Base-by-base conservation (phyloP, 495 filamentous ascomycete species). In the Tuber brumale region DNA sequence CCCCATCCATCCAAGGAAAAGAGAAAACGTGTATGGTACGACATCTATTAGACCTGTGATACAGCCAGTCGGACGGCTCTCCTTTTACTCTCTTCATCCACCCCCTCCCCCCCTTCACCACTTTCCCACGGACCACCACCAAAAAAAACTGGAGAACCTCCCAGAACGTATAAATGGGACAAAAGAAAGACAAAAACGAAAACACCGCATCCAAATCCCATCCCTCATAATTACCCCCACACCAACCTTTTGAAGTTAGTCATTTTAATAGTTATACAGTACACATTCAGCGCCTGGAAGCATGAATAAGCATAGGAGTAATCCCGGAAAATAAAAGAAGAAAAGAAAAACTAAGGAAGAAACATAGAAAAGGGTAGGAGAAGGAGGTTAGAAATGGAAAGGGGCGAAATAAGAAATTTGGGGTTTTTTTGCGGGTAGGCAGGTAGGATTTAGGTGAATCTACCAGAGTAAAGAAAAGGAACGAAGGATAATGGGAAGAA, bases 31-130 rank as follows among this genome's bases (percentile, higher is more conserved):
- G 31, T 66, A 66, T 66, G 57, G 14, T 31, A 66, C 57, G 57
- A 66, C 57, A 66, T 66, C 57, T 66, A 66, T 66, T 66, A 35
- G 18, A 66, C 57, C 57, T 66, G 57, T 35, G 27, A 66, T 66
- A 66, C 57, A 66, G 27, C 57, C 57, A 35, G 5, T 27, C 48
- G 14, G 48, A n/a, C 48, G 6, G 9, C 48, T 8, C 48, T 3
- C 57, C 16, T 27, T 14, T 8, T 66, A 66, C 57, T 66, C 27
- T 14, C 14, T 31, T 18, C 57, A 35, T 18, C 27, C 57, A 35
- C 19, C 44, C 44, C 1, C 10, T 66, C 27, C 57, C 35, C 5
- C 57, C 31, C 16, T 21, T 31, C 27, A 19, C 27, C 27, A 66
- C 14, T 66, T 35, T 35, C 57, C 3, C 51, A 31, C 23, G 21